A percentile compares a stretch with the other conserved stretches of the same genome.
Evolutionary conservation across 768 basidiomycete genomes (phyloP).

Genomic region (Amanita pallidorosea): DNA sequence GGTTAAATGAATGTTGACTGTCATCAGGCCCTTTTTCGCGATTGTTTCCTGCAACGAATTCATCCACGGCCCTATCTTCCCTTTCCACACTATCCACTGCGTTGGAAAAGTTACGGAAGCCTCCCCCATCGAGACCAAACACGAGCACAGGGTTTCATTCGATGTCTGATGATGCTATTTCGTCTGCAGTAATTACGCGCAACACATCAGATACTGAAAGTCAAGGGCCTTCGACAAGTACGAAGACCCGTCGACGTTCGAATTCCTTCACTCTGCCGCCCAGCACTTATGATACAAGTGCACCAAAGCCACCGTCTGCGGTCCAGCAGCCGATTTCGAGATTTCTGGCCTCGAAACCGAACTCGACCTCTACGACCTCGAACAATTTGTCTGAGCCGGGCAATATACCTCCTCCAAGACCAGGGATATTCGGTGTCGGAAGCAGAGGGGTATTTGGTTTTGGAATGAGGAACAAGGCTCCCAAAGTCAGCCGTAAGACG

Average conservation of each 20-base stretch:
- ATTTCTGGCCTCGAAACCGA: slow-evolving; percentile 12
- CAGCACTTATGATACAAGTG: neutral
- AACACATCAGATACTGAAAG: slow-evolving; percentile 15
- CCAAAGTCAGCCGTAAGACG: slow-evolving; percentile 36
- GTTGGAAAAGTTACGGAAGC: slow-evolving; percentile 59
- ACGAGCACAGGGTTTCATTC: slow-evolving; percentile 61
- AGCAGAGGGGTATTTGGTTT: slow-evolving; percentile 12
- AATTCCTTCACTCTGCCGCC: neutral
- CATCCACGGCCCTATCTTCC: slow-evolving; percentile 26
- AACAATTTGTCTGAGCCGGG: slow-evolving; percentile 8
- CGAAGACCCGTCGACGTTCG: slow-evolving; percentile 1
- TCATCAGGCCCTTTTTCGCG: slow-evolving; percentile 9
- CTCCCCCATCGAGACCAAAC: slow-evolving; percentile 54
- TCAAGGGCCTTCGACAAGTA: slow-evolving; percentile 6
- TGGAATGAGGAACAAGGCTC: slow-evolving; percentile 18
- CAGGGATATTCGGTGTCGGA: slow-evolving; percentile 17
- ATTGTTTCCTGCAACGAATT: slow-evolving; percentile 8
- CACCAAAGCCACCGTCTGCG: slow-evolving; percentile 9
- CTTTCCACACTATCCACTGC: slow-evolving; percentile 60
- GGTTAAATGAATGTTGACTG: neutral
- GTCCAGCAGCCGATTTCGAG: slow-evolving; percentile 19
- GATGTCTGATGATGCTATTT: slow-evolving; percentile 17
- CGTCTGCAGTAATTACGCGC: slow-evolving; percentile 6
- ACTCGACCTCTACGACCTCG: slow-evolving; percentile 2
- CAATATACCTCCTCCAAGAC: slow-evolving; percentile 9